Evolutionary conservation across 202 grass and related monocot species (phyloP).

Genomic region (Miscanthus sacchariflorus): DNA sequence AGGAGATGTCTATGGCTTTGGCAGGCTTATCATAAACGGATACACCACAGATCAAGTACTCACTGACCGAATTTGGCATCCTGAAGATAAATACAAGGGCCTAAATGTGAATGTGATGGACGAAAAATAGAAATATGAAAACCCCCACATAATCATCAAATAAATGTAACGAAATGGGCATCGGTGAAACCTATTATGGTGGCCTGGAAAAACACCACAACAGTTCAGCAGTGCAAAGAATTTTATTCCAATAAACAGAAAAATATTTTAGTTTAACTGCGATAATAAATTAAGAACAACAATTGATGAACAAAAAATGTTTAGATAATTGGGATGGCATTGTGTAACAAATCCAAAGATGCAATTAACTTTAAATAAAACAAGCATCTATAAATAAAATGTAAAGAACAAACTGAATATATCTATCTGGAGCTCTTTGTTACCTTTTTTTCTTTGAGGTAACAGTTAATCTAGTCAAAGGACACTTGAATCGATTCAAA

Average conservation of each 20-base stretch:
- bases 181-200: neutral
- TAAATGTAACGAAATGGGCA: neutral
- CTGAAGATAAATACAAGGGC: conserved; percentile 19
- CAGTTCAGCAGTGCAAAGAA: neutral
- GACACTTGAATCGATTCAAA: neutral
- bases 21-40: conserved; percentile 27
- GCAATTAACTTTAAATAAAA: conserved; percentile 5
- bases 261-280: conserved; percentile 2
- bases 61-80: neutral
- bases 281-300: conserved; percentile 18
- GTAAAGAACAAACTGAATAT: neutral
- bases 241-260: neutral
- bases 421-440: neutral
- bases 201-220: neutral
- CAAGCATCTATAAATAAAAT: conserved; percentile 7
- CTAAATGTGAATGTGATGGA: neutral
- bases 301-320: conserved; percentile 12
- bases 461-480: conserved; percentile 22
- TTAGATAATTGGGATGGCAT: conserved; percentile 17
- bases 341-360: neutral
- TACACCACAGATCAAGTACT: neutral
- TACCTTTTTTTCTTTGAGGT: conserved; percentile 9
- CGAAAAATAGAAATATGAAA: conserved; percentile 31
- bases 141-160: conserved; percentile 3
- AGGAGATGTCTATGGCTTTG: conserved; percentile 18